Evolutionary conservation across 2,329 filamentous ascomycete species (phyloP).

Genomic region (Fusarium fracticaudum): DNA sequence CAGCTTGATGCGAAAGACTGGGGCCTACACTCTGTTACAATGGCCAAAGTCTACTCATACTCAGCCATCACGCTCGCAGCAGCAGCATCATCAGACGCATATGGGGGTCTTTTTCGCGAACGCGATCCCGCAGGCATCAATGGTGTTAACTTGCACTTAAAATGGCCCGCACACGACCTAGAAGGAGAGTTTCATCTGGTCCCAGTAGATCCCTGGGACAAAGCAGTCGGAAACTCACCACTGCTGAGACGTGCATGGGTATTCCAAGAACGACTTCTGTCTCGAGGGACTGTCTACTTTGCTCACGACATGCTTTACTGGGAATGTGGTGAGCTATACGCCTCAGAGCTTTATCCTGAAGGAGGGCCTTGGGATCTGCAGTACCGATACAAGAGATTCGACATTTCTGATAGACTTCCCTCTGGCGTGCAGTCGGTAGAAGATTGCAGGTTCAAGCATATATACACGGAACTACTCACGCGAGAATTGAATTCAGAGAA

Average conservation of each 20-base stretch:
- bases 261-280: conserved; percentile 1
- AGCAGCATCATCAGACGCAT: neutral
- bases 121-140: neutral
- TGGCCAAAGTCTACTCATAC: neutral
- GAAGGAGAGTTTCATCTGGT: neutral
- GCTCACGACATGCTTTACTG: conserved; percentile 1
- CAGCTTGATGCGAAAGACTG: neutral
- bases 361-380: neutral
- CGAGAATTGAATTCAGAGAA: neutral
- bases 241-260: neutral
- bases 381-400: neutral
- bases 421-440: neutral
- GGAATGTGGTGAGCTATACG: neutral
- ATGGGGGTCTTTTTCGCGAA: neutral
- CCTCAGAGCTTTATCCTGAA: neutral
- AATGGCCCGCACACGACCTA: neutral
- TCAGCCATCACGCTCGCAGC: neutral
- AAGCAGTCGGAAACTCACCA: neutral
- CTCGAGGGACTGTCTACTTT: neutral
- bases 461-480: neutral
- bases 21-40: neutral
- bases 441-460: conserved; percentile 1
- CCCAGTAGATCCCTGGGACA: neutral
- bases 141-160: neutral
- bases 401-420: neutral